Base-by-base conservation (phyloP, 2,329 filamentous ascomycete genomes). In the Fusarium goolgardi region DNA sequence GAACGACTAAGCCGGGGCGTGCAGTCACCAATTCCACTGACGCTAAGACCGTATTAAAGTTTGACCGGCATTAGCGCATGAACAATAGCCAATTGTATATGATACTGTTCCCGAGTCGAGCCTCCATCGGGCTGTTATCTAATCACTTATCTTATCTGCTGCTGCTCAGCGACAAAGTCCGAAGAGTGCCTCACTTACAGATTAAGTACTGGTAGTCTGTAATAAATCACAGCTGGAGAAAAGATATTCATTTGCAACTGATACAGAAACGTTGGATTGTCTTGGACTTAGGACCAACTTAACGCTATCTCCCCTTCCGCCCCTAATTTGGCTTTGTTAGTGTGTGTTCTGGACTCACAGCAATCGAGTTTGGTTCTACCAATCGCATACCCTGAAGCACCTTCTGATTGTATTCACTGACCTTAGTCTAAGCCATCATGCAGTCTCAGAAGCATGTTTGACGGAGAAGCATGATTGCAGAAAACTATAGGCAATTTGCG, bases 41-140 rank as follows among this genome's bases (percentile, higher is more conserved):
- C 79, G 80, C 80, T 82, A 82, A 78, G 75, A 13, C 2, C 49
- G 79, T 59, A 77, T 75, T 9, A 81, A 78, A 46, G 46, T 73
- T 80, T n/a, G 66, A 78, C 78, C 79, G 77, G 54, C 43, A 51
- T 72, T 74, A 75, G 61, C 31, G 9, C 4, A 12, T 20, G 21
- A 9, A 27, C 12, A 2, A 18, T 11, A 18, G 12, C 27, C 40
- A 63, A 70, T 70, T 29, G 64, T 2, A 9, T 6, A n/a, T 10
- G 11, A 5, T 2, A 10, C 21, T 13, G n/a, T n/a, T 32, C 25
- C 34, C 18, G 20, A 45, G 50, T 32, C 53, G 40, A 35, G 47
- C 11, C 35, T 15, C 13, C 15, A 13, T 7, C 7, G 23, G 5
- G 20, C 3, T 20, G 12, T 13, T 66, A 67, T 67, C 64, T 67